Base-by-base conservation (phyloP, 2,329 filamentous ascomycete genomes). In the Fusarium beomiforme region DNA sequence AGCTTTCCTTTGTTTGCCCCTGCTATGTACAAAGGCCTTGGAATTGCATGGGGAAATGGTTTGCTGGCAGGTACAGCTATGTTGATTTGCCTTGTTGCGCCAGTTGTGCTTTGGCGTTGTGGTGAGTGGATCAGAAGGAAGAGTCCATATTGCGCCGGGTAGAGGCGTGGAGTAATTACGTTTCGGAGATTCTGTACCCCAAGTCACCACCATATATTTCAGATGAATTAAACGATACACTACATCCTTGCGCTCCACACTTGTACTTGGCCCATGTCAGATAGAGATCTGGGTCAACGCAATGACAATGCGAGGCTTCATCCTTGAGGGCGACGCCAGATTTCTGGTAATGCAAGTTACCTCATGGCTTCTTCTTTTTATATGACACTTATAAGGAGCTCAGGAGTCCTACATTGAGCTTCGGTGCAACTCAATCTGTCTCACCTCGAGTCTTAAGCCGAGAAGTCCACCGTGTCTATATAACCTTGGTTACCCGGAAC, bases 1-100 rank as follows among this genome's bases (percentile, higher is more conserved):
- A 79, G 85, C 1, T 87, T 91, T 53, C 89, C 89, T 1, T 80
- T 91, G 2, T 89, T 89, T 21, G 88, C 88, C 0, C 83, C 83
- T 0, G 77, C 79, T 16, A 74, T 85, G 74, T 85, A 83, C 24
- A 64, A 77, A 0, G 66, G 56, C 3, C 69, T 85, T 21, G 81
- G 65, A 76, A 89, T 71, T 64, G 89, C 74, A 64, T 89, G 67
- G 85, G 84, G 64, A 0, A 83, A 82, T 46, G 82, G 75, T 0
- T 36, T 83, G 1, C 73, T 85, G 11, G 82, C 79, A 1, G 69
- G 69, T 3, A 74, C 69, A 26, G 74, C 74, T 21, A 61, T 76
- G 33, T 43, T 73, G 11, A 33, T 76, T 7, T 74, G 73, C n/a
- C 31, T 74, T 19, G 43, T 67, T 1, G 67, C 61, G 2, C 74